Base-by-base conservation (phyloP, 2,329 filamentous ascomycete genomes). In the Karstenula rhodostoma region DNA sequence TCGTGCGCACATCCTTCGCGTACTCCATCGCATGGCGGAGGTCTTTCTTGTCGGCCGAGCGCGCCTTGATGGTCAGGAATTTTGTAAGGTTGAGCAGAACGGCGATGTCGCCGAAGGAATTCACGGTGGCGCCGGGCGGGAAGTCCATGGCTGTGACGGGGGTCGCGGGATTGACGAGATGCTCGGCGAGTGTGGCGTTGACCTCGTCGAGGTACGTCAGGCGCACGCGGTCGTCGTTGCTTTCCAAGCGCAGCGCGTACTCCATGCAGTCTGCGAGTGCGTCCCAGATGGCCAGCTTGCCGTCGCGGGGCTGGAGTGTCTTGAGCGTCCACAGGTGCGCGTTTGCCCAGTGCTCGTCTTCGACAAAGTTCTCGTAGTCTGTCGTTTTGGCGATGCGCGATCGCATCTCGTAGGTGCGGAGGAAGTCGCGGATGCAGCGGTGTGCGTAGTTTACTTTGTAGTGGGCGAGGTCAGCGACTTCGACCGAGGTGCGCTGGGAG, bases 381-480 rank as follows among this genome's bases (percentile, higher is more conserved):
- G 59, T 56, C 4, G 57, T 53, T 4, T 60, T 33, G 19, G 33
- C 43, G 42, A 64, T 64, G 9, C 47, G 54, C 29, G 62, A 60
- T 15, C 55, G 57, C 8, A 66, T 56, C 25, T 62, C 52, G 8
- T 64, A 56, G 1, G 64, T 58, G 32, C 64, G 54, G 27, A 75
- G 61, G 56, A 69, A 72, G 23, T 69, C 60, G 32, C 65, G 64
- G 27, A 73, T 68, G 25, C 57, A 54, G 53, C 70, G 71, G 57
- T 75, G 72, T 0, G 68, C 52, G 33, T 75, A 74, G 29, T 65
- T 71, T 4, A 73, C 61, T 57, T 67, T 70, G 19, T 72, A 57
- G 17, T 52, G 54, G 7, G 55, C 53, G 12, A 62, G 63, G 33
- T 62, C 56, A 7, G 61, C 40, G 25, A 29, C 40, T 10, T 57